Evolutionary conservation across 1,284 basidiomycete genomes (phyloP).

Genomic region (Heimioporus retisporus): DNA sequence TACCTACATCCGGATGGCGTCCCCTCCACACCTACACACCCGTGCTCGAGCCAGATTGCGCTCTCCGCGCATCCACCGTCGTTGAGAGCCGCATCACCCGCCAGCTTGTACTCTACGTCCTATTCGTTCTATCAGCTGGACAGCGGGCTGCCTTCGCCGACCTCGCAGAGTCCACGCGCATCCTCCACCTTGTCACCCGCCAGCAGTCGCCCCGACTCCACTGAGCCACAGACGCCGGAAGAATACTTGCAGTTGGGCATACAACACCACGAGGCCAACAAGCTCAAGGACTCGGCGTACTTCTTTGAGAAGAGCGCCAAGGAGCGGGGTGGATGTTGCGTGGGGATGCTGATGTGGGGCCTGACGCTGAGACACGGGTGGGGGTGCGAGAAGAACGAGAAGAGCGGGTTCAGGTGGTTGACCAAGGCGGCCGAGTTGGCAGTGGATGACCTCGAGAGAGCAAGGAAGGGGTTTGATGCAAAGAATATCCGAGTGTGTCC

Average conservation of each 20-base stretch:
- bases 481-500: conserved; percentile 55
- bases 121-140: conserved; percentile 76
- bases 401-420: conserved; percentile 86
- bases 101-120: conserved; percentile 66
- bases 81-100: conserved; percentile 50
- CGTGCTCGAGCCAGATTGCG: conserved; percentile 19
- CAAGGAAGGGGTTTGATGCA: conserved; percentile 47
- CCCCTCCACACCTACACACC: conserved; percentile 25
- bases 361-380: conserved; percentile 91
- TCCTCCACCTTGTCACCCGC: conserved; percentile 31
- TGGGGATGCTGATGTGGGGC: conserved; percentile 96
- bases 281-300: conserved; percentile 75
- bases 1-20: conserved; percentile 32
- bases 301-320: conserved; percentile 88
- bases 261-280: conserved; percentile 83
- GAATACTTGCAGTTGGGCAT: conserved; percentile 85
- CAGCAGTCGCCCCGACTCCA: conserved; percentile 26
- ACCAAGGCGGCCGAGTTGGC: conserved; percentile 84
- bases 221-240: conserved; percentile 55
- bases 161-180: conserved; percentile 36
- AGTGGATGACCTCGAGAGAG: conserved; percentile 80
- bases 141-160: conserved; percentile 51
- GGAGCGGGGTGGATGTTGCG: conserved; percentile 82
- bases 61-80: conserved; percentile 43
- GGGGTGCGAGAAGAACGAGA: conserved; percentile 85